Conservation (phyloP, 1,284 basidiomycete genomes). For the Caloboletus firmus region DNA sequence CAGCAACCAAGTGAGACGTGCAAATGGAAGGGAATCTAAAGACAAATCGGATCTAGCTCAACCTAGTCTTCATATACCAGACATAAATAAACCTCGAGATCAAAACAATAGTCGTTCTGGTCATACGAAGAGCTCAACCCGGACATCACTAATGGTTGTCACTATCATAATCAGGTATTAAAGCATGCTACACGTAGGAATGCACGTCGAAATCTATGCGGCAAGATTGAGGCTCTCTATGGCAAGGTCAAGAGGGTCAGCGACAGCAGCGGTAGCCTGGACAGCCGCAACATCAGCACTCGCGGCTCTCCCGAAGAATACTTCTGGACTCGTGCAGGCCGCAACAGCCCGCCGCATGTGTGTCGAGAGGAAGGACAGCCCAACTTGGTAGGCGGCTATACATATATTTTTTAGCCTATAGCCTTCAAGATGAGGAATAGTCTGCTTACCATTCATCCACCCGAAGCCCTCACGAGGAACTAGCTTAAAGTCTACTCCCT, state of each 20-base stretch:
- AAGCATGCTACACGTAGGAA: slow-evolving; percentile 5
- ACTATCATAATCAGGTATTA: slow-evolving; percentile 11
- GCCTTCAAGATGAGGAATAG: neutral
- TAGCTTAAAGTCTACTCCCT: slow-evolving; percentile 96
- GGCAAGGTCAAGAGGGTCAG: slow-evolving; percentile 68
- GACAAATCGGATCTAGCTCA: neutral
- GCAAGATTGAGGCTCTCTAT: slow-evolving; percentile 55
- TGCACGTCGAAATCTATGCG: slow-evolving; percentile 17
- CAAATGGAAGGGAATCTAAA: neutral
- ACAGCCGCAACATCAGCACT: slow-evolving; percentile 39
- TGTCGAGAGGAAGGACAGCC: slow-evolving; percentile 89
- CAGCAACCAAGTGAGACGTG: slow-evolving; percentile 3
- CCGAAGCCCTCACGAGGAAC: slow-evolving; percentile 97
- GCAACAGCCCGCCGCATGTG: slow-evolving; percentile 95
- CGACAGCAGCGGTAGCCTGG: slow-evolving; percentile 41
- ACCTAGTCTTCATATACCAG: too few species aligned
- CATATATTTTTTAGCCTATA: slow-evolving; percentile 24
- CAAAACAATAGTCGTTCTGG: too few species aligned
- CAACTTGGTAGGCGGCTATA: slow-evolving; percentile 89
- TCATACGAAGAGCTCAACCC: neutral
- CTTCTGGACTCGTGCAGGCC: slow-evolving; percentile 87
- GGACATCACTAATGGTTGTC: neutral
- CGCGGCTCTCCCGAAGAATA: slow-evolving; percentile 70
- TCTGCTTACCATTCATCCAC: slow-evolving; percentile 83
- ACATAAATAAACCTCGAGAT: too few species aligned